Base-by-base conservation (phyloP, 2,329 filamentous ascomycete genomes). In the Sclerotinia borealis region DNA sequence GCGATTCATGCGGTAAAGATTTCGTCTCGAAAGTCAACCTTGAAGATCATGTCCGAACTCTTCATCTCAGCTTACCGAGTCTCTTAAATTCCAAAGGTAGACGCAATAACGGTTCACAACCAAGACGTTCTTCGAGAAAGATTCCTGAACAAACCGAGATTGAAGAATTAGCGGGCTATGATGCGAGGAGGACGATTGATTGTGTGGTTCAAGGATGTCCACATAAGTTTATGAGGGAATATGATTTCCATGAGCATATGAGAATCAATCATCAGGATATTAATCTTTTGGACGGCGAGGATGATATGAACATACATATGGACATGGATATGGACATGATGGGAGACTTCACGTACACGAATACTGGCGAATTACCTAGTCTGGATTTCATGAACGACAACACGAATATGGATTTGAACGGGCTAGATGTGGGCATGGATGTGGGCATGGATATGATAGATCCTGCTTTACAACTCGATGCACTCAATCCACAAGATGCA, bases 41-140 rank as follows among this genome's bases (percentile, higher is more conserved):
- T 0, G 90, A 93, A 74, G 89, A 95, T 68, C 93, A 98, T 73
- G 82, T 97, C 50, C 87, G 91, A 25, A 92, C 89, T 54, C 84
- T 91, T 27, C 93, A 98, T 74, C 79, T 96, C 31, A 85, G 87
- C n/a, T 77, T 84, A 27, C 76, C 75, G 13, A 77, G 76, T 63
- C 73, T 77, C 72, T 52, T 76, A 72, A 69, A 71, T 73, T 75
- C 67, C 67, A 73, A 56, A 70, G 72, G 64, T 76, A 76, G 68
- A 77, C 79, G 67, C 8, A 59, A 59, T 11, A 39, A 39, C 10
- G 29, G 13, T 36, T 49, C 45, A 51, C 45, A 51, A 37, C 25
- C 29, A 29, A 51, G 17, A 47, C 47, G 41, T 50, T 29, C 50
- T 45, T 39, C 50, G 1, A 51, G 49, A 50, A 47, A n/a, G n/a